A percentile compares a stretch with the other conserved stretches of the same genome.
Conservation (phyloP, 1,284 basidiomycete genomes). For the Thecaphora frezii region DNA sequence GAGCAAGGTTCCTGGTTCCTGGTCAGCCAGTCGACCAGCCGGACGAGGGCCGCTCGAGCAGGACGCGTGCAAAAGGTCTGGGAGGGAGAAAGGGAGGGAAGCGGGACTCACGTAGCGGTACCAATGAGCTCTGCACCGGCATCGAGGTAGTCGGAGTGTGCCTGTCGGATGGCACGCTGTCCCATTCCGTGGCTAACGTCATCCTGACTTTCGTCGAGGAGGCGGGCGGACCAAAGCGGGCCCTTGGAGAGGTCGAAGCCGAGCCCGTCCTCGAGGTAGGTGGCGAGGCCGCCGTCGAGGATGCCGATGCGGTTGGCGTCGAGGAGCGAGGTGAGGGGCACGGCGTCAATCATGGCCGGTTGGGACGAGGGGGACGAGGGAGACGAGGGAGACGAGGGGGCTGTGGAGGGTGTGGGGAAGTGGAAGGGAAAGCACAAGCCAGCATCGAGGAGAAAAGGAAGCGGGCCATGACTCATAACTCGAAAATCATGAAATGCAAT, state of each 20-base stretch:
- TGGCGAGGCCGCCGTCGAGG: conserved; percentile 47
- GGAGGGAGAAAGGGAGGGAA: not conserved
- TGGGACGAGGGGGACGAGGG: too few species aligned
- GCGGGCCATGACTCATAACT: too few species aligned
- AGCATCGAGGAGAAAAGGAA: too few species aligned
- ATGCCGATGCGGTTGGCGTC: conserved; percentile 29
- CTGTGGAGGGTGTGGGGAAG: too few species aligned
- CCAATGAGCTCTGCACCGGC: conserved; percentile 48
- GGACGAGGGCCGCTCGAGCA: not conserved
- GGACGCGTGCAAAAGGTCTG: not conserved
- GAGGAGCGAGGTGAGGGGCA: conserved; percentile 19
- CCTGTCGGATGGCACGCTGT: conserved; percentile 29
- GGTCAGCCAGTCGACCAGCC: too few species aligned
- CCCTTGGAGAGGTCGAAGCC: conserved; percentile 39
- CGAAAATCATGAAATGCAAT: too few species aligned
- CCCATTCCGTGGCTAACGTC: conserved; percentile 31
- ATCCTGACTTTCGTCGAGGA: conserved; percentile 37
- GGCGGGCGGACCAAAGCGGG: conserved; percentile 44
- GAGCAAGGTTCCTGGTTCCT: not conserved
- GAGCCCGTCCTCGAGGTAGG: conserved; percentile 48
- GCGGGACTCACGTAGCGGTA: conserved; percentile 28
- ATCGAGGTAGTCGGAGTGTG: conserved; percentile 43
- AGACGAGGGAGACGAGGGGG: too few species aligned
- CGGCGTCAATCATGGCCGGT: not conserved
- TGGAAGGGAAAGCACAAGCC: too few species aligned